Base-by-base conservation (phyloP, 108 stramenopile species). In the Cyclotella choctawhatcheeana region DNA sequence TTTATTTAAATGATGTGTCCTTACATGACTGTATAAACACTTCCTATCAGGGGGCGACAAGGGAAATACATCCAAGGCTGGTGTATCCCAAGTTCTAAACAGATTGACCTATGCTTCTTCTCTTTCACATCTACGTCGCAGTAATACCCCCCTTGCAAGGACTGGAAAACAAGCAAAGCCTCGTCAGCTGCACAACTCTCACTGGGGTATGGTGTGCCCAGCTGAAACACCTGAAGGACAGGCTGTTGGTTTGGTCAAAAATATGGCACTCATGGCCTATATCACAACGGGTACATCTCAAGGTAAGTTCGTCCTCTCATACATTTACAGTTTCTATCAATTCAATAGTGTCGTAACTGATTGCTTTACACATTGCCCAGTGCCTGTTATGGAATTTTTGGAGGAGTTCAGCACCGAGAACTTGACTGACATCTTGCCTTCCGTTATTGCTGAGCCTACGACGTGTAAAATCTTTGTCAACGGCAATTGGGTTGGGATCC, bases 381-480 rank as follows among this genome's bases (percentile, higher is more conserved):
- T 87, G 31, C 96, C 97, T 14, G 93, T 99, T 45, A 76, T 98
- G 79, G 94, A 97, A 73, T 93, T 98, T 74, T 82, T 98, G 65
- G 96, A 97, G 73, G 97, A 98, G 75, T 97, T 95, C 61, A 95
- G 96, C 53, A 96, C 93, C 56, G 96, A 97, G 71, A 93, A 93
- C 59, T 66, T 94, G 55, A 93, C 90, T 16, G 94, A 93, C 67
- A 96, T 96, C 53, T 74, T 93, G 55, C 97, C 97, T 27, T 88
- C 90, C n/a, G 93, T 86, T 47, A 95, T 99, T 73, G 96, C 99
- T 12, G 91, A 96, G 62, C 92, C 90, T 2, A 88, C 82, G 53
- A 97, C 94, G 14, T 98, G 97, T 60, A 97, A 97, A 84, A 97
- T 99, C 35, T 98, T 99, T 76, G 96, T 98, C 48, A 98, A 99